Evolutionary conservation across 208 protist genomes (phyloP), one percentile per base, ranked within the genome.

Genomic region (Leishmania amazonensis): DNA sequence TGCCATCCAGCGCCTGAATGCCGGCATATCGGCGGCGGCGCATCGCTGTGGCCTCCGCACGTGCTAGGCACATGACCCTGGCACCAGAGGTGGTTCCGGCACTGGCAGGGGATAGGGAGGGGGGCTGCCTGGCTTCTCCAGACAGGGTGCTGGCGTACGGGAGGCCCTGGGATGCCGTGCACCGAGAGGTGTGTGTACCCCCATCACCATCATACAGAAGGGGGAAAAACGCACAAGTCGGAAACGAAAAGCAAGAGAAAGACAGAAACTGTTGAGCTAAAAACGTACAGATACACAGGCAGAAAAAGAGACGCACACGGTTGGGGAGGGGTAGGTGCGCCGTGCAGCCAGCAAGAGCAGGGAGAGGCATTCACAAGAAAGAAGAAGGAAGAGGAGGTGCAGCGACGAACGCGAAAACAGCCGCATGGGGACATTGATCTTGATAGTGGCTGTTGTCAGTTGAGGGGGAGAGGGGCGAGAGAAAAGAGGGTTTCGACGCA

Each of bases 371-470:
- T 45, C 21, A 35, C 54, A 38, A 51, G 9, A 74, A 38, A 73
- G 58, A 5, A 53, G 31, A 73, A 28, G 74, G 53, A 57, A 21
- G 76, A 49, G 7, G 71, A 57, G 64, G 8, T 71, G 53, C 57
- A 60, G 35, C 19, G 3, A 60, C 42, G 58, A 77, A 35, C 45
- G 76, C 28, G 57, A 77, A 79, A 49, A 47, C 68, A 49, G 51
- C 35, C 47, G 15, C 28, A 51, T 38, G 38, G 6, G 64, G 51
- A 38, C 68, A 11, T 45, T 7, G 58, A 53, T 49, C 28, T 13
- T 53, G 47, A 75, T 53, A 47, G 65, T 4, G 17, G 35, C 9
- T 38, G 5, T 21, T 45, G 13, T 71, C 65, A 28, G 11, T 28
- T 24, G 35, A 42, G 31, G 65, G 9, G 38, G 11, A 73, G 68